Evolutionary conservation across 208 protist genomes (phyloP).

Genomic region (Angomonas ambiguus): DNA sequence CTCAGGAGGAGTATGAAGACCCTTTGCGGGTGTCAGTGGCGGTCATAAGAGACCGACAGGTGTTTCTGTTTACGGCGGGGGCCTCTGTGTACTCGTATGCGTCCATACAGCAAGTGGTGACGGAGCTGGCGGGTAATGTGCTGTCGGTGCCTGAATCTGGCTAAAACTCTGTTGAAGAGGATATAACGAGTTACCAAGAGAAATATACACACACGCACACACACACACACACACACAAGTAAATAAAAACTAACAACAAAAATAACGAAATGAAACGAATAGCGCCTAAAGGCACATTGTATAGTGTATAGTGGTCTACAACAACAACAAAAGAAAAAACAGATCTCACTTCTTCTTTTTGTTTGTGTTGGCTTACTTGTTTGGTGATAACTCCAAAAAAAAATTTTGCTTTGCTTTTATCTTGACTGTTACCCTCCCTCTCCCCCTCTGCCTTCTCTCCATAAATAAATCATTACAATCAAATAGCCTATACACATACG

Average conservation of each 20-base stretch:
- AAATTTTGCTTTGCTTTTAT: neutral
- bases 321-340: neutral
- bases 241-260: too few species aligned
- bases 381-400: neutral
- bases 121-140: conserved; percentile 45
- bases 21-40: conserved; percentile 59
- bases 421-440: neutral
- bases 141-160: neutral
- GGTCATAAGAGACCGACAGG: conserved; percentile 52
- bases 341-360: neutral
- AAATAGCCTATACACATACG: neutral
- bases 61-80: conserved; percentile 56
- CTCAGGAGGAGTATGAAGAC: conserved; percentile 29
- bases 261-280: too few species aligned
- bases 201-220: too few species aligned
- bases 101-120: conserved; percentile 37
- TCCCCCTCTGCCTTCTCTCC: neutral
- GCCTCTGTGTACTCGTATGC: conserved; percentile 29
- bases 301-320: neutral
- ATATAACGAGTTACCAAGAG: neutral
- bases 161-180: neutral
- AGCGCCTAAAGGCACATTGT: too few species aligned
- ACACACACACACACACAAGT: too few species aligned
- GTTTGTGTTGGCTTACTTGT: too few species aligned
- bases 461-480: neutral